A percentile compares a stretch with the other conserved stretches of the same genome.
Evolutionary conservation across 2,329 filamentous ascomycete species (phyloP).

Genomic region (Exophiala calicioides): DNA sequence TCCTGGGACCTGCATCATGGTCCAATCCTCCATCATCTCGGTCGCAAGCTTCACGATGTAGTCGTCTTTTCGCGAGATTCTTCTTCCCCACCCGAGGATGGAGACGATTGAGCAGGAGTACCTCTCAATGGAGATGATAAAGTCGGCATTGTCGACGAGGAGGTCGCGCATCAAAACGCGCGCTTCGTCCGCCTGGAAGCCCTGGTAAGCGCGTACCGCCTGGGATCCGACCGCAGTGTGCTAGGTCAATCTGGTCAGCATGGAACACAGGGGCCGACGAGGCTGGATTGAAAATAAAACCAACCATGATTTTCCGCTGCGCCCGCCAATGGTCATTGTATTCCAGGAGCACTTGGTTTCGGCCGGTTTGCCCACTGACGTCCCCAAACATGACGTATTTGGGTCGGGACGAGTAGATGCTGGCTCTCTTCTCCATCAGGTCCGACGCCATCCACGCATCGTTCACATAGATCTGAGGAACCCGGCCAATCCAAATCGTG

Average conservation of each 20-base stretch:
- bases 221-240: conserved; percentile 57
- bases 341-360: conserved; percentile 48
- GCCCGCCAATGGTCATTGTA: conserved; percentile 41
- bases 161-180: conserved; percentile 53
- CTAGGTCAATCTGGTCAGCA: background rate
- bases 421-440: conserved; percentile 38
- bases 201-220: conserved; percentile 54
- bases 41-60: conserved; percentile 44
- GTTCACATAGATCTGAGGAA: conserved; percentile 39
- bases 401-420: conserved; percentile 37
- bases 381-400: conserved; percentile 36
- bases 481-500: conserved; percentile 56
- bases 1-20: conserved; percentile 25
- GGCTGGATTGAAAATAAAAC: no score
- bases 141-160: conserved; percentile 36
- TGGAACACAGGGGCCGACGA: no score
- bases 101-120: conserved; percentile 46
- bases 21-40: conserved; percentile 24
- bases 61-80: conserved; percentile 49
- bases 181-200: conserved; percentile 61
- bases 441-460: conserved; percentile 37
- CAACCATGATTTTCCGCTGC: conserved; percentile 51
- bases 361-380: conserved; percentile 38
- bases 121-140: conserved; percentile 42
- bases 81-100: conserved; percentile 42